Percentiles rank a stretch among this genome's conserved stretches.
These are phyloP conservation scores for Clarireedia monteithiana DNA, from an alignment of 2,329 filamentous ascomycete genomes.

Conservation along the genomic window DNA sequence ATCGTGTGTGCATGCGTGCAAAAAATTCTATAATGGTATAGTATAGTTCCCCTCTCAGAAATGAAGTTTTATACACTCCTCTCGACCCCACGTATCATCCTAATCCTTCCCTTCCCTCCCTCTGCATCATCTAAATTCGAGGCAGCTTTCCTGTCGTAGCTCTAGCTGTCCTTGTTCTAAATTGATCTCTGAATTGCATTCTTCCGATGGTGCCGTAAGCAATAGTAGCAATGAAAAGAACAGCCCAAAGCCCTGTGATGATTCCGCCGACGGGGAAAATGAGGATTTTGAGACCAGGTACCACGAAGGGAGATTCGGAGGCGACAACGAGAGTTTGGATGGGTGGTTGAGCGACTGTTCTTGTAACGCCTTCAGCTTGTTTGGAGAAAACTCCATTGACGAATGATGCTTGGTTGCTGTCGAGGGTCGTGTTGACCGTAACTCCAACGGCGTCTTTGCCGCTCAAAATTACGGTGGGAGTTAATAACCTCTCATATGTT, in stretches of 20 bases:
- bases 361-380: slow-evolving; percentile 21
- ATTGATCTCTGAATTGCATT: slow-evolving; percentile 58
- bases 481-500: slow-evolving; percentile 51
- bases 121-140: slow-evolving; percentile 17
- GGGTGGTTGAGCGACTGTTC: slow-evolving; percentile 24
- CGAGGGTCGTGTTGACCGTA: slow-evolving; percentile 54
- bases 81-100: background rate
- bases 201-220: slow-evolving; percentile 60
- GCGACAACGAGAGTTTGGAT: slow-evolving; percentile 30
- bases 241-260: slow-evolving; percentile 55
- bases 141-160: slow-evolving; percentile 30
- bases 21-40: slow-evolving; percentile 1
- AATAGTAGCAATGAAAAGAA: slow-evolving; percentile 48
- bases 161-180: slow-evolving; percentile 43
- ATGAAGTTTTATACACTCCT: slow-evolving; percentile 1
- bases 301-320: slow-evolving; percentile 47
- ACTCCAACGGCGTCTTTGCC: slow-evolving; percentile 45
- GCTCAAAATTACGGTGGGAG: slow-evolving; percentile 60
- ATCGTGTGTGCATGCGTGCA: background rate
- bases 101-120: background rate
- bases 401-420: slow-evolving; percentile 63
- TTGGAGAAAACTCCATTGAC: slow-evolving; percentile 61
- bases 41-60: background rate
- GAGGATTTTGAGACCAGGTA: slow-evolving; percentile 60
- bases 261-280: slow-evolving; percentile 65